Evolutionary conservation across 2,329 filamentous ascomycete genomes (phyloP).

Genomic region (Lizonia empirigonia): DNA sequence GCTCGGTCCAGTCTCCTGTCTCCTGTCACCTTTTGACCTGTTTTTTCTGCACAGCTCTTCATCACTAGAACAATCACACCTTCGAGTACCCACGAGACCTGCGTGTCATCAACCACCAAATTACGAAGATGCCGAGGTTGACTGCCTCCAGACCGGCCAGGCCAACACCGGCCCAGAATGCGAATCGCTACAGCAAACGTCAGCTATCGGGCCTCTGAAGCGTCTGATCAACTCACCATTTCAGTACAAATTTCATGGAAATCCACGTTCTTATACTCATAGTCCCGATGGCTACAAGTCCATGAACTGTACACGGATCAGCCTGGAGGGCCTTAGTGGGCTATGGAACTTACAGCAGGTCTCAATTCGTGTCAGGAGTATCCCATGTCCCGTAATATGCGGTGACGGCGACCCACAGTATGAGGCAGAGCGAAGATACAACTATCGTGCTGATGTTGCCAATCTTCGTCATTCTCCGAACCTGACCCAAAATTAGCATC

Average conservation of each 20-base stretch:
- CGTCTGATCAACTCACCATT: slow-evolving; percentile 17
- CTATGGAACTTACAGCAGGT: slow-evolving; percentile 19
- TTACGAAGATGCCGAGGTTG: slow-evolving; percentile 22
- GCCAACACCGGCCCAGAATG: slow-evolving; percentile 25
- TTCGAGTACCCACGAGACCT: slow-evolving; percentile 21
- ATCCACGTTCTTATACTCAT: slow-evolving; percentile 21
- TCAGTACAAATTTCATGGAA: slow-evolving; percentile 22
- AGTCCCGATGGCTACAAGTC: slow-evolving; percentile 23
- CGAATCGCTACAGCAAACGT: slow-evolving; percentile 16
- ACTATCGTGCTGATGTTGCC: slow-evolving; percentile 26
- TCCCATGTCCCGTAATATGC: slow-evolving; percentile 31
- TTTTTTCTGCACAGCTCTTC: background rate
- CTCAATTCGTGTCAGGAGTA: slow-evolving; percentile 26
- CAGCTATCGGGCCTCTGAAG: background rate
- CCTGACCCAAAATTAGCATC: slow-evolving; percentile 6
- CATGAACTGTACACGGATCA: slow-evolving; percentile 20
- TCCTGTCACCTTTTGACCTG: background rate
- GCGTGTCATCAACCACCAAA: slow-evolving; percentile 22
- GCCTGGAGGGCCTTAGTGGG: background rate
- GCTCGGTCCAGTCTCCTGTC: no score
- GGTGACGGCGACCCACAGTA: slow-evolving; percentile 23
- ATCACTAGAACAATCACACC: slow-evolving; percentile 2
- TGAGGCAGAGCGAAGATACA: slow-evolving; percentile 21
- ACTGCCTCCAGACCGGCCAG: slow-evolving; percentile 24
- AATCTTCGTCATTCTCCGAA: slow-evolving; percentile 26